Base-by-base conservation (phyloP, 345 rosid genomes). In the Turritis glabra region DNA sequence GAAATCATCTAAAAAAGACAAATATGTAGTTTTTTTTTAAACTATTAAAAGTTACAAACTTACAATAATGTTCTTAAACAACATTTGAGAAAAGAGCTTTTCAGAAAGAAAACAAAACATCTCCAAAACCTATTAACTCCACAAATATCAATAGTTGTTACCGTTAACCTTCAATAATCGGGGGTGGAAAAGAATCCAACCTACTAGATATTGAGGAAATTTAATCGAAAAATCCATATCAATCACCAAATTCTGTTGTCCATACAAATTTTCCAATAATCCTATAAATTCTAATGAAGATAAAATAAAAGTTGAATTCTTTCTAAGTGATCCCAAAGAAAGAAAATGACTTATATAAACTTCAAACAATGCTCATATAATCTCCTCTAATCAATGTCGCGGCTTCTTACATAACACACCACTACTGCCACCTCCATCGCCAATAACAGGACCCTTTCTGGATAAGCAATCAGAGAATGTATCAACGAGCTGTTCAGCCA, bases 401-500 rank as follows among this genome's bases (percentile, higher is more conserved):
- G 87, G 91, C 82, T 92, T 90, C 94, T 85, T 87, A 82, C 91
- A 90, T 5, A 89, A 85, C 52, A 82, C 89, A 3, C 18, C 8
- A 6, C 54, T 41, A 69, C 38, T 25, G 0, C 57, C 17, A 37
- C 62, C 57, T 38, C 18, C 17, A 53, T 25, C 2, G n/a, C 26
- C 8, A 11, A 12, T 37, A 0, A 15, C 37, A 5, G 82, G 65
- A 74, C 56, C 76, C 74, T 84, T 85, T 9, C 10, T 33, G 1
- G 88, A 80, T 41, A 90, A 67, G 59, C 79, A 67, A 30, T 87
- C 90, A 6, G 97, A 82, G 67, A 91, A 91, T 25, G 93, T 82
- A 40, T 91, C 96, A 54, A 86, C 77, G 8, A 93, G 92, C 78
- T 93, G 96, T 80, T 87, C 97, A 7, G 91, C 91, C 5, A 91